phyloP scores from a whole-genome alignment of 73 alveolate genomes.

The Loxodes magnus region DNA sequence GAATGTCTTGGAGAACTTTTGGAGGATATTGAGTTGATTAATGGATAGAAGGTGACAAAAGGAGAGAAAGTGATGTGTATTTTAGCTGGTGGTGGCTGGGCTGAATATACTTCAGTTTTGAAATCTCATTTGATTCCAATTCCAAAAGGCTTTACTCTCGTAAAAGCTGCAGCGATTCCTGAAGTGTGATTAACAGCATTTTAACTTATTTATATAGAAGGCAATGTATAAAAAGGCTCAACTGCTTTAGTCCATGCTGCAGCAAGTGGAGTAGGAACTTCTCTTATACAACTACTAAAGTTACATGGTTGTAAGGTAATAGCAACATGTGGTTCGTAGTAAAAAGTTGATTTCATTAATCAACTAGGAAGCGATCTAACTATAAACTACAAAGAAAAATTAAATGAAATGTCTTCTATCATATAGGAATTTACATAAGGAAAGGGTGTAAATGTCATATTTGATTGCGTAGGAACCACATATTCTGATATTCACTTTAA shows the following conservation, averaged over 20 bases:
- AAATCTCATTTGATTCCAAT: conserved; percentile 21
- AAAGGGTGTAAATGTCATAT: conserved; percentile 42
- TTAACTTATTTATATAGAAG: conserved; percentile 21
- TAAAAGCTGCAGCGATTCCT: conserved; percentile 51
- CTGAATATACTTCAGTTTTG: conserved; percentile 33
- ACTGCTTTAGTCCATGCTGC: conserved; percentile 53
- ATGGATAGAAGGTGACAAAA: not conserved
- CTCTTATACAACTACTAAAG: conserved; percentile 46
- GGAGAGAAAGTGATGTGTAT: conserved; percentile 42
- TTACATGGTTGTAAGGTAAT: conserved; percentile 16
- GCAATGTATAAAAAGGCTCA: conserved; percentile 16
- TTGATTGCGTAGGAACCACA: conserved; percentile 42
- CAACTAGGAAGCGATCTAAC: conserved; percentile 36
- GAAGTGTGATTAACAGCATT: conserved; percentile 58
- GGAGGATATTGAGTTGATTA: conserved; percentile 12
- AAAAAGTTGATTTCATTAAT: conserved; percentile 29
- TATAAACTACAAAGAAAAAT: conserved; percentile 37
- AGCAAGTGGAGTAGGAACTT: conserved; percentile 62
- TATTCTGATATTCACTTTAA: conserved; percentile 28
- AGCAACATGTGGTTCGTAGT: conserved; percentile 32
- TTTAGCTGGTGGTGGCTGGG: conserved; percentile 60
- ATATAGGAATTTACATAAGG: conserved; percentile 23
- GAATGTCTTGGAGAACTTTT: conserved; percentile 49
- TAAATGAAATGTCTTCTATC: conserved; percentile 10
- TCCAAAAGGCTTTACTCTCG: conserved; percentile 22